These are phyloP conservation scores for Pachyrhizus erosus DNA, from an alignment of 306 rosid genomes.

Conservation along the genomic window DNA sequence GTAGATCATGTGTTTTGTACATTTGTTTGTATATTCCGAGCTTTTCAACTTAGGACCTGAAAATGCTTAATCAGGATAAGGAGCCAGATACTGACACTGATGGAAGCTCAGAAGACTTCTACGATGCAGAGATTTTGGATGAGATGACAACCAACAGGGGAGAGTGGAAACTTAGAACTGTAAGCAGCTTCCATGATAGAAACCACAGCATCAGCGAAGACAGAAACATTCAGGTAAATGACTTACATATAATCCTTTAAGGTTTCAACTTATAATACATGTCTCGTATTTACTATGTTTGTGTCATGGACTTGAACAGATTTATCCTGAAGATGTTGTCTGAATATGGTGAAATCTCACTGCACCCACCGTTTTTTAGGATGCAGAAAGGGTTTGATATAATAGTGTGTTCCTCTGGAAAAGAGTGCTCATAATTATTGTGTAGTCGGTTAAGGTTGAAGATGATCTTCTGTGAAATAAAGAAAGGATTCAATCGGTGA, in stretches of 20 bases:
- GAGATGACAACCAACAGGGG: constrained; percentile 87
- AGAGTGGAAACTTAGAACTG: constrained; percentile 75
- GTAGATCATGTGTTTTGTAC: background rate
- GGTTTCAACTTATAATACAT: constrained; percentile 30
- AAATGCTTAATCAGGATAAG: constrained; percentile 59
- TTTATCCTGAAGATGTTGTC: constrained; percentile 45
- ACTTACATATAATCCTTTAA: background rate
- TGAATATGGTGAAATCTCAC: constrained; percentile 33
- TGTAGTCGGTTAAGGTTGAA: constrained; percentile 35
- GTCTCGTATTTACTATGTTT: constrained; percentile 7
- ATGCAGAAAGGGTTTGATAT: constrained; percentile 36
- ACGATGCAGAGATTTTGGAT: constrained; percentile 81
- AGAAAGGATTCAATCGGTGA: constrained; percentile 22
- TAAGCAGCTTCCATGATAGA: constrained; percentile 60
- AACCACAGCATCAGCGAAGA: constrained; percentile 49
- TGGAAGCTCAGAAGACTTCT: constrained; percentile 54
- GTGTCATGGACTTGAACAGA: constrained; percentile 47
- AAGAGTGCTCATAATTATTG: constrained; percentile 28
- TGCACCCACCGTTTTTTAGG: constrained; percentile 12
- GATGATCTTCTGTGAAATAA: constrained; percentile 40
- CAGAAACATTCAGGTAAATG: constrained; percentile 57
- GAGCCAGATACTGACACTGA: constrained; percentile 48
- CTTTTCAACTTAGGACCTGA: constrained; percentile 9
- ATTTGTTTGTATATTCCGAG: constrained; percentile 9
- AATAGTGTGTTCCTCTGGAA: constrained; percentile 13